Base-by-base conservation (phyloP, 2,329 filamentous ascomycete genomes). In the Corynespora cassiicola region DNA sequence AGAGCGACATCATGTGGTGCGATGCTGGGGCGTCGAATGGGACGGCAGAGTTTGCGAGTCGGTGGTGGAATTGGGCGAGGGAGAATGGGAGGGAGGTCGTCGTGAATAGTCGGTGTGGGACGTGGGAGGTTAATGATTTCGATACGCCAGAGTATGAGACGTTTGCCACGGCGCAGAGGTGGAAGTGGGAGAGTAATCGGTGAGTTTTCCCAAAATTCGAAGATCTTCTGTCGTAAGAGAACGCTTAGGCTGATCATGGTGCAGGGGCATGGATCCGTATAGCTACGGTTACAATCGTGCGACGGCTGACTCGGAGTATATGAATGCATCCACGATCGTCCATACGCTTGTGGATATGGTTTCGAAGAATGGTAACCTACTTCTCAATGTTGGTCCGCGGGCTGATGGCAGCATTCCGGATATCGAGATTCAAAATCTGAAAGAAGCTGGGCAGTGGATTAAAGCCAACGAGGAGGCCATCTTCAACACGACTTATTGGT, bases 201-300 rank as follows among this genome's bases (percentile, higher is more conserved):
- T 24, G 9, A n/a, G n/a, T n/a, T n/a, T n/a, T n/a, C n/a, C n/a
- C n/a, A n/a, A n/a, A n/a, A n/a, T n/a, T n/a, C n/a, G n/a, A n/a
- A n/a, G n/a, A n/a, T n/a, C n/a, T n/a, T n/a, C n/a, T n/a, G n/a
- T n/a, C n/a, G n/a, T n/a, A n/a, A n/a, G n/a, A n/a, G n/a, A n/a
- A n/a, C n/a, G n/a, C n/a, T n/a, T n/a, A n/a, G n/a, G n/a, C n/a
- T n/a, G n/a, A n/a, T n/a, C n/a, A n/a, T n/a, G n/a, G n/a, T n/a
- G n/a, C n/a, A n/a, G n/a, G n/a, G 80, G 80, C 23, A 79, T 84
- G 76, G 80, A 84, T 49, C 80, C 80, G 0, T 82, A 72, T 51
- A 74, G 69, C 45, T 84, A 83, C 49, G 80, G 80, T 3, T 84
- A 78, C 62, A 83, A 84, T 54, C 68, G 74, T 6, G 78, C 78